Conservation (phyloP, 2,329 filamentous ascomycete species). For the Chrysosporium keratinophilum region DNA sequence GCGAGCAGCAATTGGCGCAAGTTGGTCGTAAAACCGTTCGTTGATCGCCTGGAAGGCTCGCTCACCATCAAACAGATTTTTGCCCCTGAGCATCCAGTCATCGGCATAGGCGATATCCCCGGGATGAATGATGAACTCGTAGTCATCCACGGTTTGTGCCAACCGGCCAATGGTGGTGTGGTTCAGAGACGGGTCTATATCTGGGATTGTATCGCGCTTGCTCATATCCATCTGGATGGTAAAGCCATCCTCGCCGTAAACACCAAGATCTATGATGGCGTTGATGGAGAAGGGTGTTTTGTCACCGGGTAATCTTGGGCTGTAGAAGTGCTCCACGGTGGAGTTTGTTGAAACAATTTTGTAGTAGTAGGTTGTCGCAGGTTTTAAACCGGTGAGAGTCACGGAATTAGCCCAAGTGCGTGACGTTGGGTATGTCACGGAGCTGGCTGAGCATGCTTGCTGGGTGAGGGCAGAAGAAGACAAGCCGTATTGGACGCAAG, state of each 20-base stretch:
- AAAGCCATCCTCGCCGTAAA: background rate
- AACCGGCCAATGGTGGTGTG: slow-evolving; percentile 2
- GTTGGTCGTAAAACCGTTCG: background rate
- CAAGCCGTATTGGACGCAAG: slow-evolving; percentile 1
- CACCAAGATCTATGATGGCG: slow-evolving; percentile 1
- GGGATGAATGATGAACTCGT: slow-evolving; percentile 1
- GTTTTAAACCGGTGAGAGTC: background rate
- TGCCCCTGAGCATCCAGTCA: background rate
- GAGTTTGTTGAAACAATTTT: slow-evolving; percentile 1
- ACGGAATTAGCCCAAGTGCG: background rate
- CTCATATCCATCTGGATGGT: slow-evolving; percentile 1
- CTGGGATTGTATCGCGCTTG: slow-evolving; percentile 1
- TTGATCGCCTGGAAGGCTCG: background rate
- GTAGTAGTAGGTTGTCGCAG: background rate
- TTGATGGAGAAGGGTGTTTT: background rate
- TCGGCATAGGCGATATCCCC: slow-evolving; percentile 1
- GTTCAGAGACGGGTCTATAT: background rate
- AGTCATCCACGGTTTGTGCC: slow-evolving; percentile 1
- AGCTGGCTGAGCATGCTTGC: background rate
- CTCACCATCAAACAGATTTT: background rate
- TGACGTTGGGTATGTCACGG: background rate
- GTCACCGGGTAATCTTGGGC: background rate
- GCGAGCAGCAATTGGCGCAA: background rate
- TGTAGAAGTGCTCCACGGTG: background rate
- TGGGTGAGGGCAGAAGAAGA: slow-evolving; percentile 1